Evolutionary conservation across 192 early-diverging fungal species (phyloP).

Genomic region (Pilobolus umbonatus): DNA sequence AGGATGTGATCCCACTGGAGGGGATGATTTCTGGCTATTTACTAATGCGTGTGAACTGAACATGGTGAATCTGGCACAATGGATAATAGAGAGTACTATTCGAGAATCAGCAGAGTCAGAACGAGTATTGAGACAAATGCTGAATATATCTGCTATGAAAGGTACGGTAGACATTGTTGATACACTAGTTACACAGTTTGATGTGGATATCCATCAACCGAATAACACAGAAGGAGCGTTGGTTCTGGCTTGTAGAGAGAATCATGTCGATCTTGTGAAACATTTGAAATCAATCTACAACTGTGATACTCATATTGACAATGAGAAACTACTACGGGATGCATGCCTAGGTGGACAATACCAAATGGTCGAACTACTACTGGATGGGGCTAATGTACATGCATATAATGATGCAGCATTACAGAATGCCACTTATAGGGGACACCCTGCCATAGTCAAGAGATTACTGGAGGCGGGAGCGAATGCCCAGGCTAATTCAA

Average conservation of each 20-base stretch:
- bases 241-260: slow-evolving; percentile 21
- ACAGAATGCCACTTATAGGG: slow-evolving; percentile 21
- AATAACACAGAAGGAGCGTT: slow-evolving; percentile 13
- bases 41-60: neutral
- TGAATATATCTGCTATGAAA: slow-evolving; percentile 21
- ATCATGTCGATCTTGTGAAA: slow-evolving; percentile 17
- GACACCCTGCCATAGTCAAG: slow-evolving; percentile 3
- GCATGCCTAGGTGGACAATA: slow-evolving; percentile 23
- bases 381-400: slow-evolving; percentile 22
- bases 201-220: slow-evolving; percentile 3
- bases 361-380: slow-evolving; percentile 20
- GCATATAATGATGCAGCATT: slow-evolving; percentile 26
- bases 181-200: slow-evolving; percentile 10
- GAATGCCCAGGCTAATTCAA: slow-evolving; percentile 10
- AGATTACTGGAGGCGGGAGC: slow-evolving; percentile 21
- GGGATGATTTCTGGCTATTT: slow-evolving; percentile 20
- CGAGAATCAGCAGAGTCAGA: neutral
- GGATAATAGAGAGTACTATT: neutral
- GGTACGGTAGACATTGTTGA: slow-evolving; percentile 25
- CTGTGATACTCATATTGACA: slow-evolving; percentile 20
- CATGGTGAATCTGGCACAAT: neutral
- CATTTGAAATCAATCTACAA: slow-evolving; percentile 18
- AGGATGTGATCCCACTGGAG: slow-evolving; percentile 10
- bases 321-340: slow-evolving; percentile 21
- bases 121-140: slow-evolving; percentile 5